Evolutionary conservation across 2,329 filamentous ascomycete genomes (phyloP).

Genomic region (Erysiphe neolycopersici): DNA sequence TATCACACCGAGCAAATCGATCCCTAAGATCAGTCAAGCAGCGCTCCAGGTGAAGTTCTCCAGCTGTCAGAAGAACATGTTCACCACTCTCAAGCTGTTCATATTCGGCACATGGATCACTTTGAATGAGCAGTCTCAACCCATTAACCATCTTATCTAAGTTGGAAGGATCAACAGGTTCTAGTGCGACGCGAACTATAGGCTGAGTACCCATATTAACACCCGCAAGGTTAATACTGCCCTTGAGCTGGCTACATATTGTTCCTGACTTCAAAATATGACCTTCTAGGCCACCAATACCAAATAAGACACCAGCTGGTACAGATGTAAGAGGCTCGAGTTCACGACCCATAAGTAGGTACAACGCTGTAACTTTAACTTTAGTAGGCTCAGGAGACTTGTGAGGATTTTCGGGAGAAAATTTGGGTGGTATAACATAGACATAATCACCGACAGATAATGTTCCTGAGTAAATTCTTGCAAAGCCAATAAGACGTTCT

Average conservation of each 20-base stretch:
- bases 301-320: constrained; percentile 83
- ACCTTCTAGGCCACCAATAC: constrained; percentile 75
- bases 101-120: constrained; percentile 87
- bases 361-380: constrained; percentile 64
- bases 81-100: constrained; percentile 82
- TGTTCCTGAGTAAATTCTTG: constrained; percentile 74
- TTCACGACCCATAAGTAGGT: constrained; percentile 84
- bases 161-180: constrained; percentile 72
- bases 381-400: constrained; percentile 49
- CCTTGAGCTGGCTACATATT: constrained; percentile 63
- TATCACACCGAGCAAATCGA: constrained; percentile 77
- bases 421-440: constrained; percentile 83
- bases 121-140: constrained; percentile 66
- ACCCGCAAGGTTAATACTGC: constrained; percentile 73
- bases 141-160: constrained; percentile 87
- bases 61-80: constrained; percentile 81
- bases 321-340: constrained; percentile 63
- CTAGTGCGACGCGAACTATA: constrained; percentile 87
- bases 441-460: constrained; percentile 72
- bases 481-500: constrained; percentile 85
- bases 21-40: constrained; percentile 85
- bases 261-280: constrained; percentile 92
- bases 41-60: constrained; percentile 78
- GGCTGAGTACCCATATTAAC: constrained; percentile 58
- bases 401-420: constrained; percentile 54